Evolutionary conservation across 345 rosid genomes (phyloP).

Genomic region (Dimocarpus longan): DNA sequence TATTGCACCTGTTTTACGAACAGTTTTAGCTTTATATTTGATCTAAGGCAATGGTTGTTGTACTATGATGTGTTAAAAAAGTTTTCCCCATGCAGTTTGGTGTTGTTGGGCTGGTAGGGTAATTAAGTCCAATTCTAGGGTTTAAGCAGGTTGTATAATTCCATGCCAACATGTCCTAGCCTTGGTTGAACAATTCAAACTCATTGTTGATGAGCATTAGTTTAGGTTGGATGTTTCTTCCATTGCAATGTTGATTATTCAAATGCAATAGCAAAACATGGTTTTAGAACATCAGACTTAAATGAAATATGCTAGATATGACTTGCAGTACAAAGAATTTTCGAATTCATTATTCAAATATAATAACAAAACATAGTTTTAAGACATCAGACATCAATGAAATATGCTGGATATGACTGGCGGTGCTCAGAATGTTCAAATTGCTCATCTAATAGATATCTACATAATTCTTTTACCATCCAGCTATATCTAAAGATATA

Average conservation of each 20-base stretch:
- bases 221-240: background rate
- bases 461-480: background rate
- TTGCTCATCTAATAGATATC: background rate
- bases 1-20: background rate
- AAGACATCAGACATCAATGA: background rate
- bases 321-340: too few relatives aligned
- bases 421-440: background rate
- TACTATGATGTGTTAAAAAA: background rate
- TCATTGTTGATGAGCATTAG: background rate
- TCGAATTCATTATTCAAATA: background rate
- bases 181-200: background rate
- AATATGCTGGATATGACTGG: background rate
- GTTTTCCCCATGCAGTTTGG: background rate
- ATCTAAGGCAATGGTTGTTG: background rate
- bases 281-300: background rate
- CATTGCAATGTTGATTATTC: background rate
- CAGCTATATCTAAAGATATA: background rate
- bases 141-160: background rate
- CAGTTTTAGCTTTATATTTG: background rate
- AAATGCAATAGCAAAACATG: background rate
- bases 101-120: constrained; percentile 5
- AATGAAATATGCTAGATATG: background rate
- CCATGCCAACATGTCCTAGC: background rate
- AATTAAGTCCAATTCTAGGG: constrained; percentile 2
- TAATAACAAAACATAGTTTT: background rate